Evolutionary conservation across 2,329 filamentous ascomycete species (phyloP), one percentile per base, ranked within the genome.

Genomic region (Curvularia eragrostidis): DNA sequence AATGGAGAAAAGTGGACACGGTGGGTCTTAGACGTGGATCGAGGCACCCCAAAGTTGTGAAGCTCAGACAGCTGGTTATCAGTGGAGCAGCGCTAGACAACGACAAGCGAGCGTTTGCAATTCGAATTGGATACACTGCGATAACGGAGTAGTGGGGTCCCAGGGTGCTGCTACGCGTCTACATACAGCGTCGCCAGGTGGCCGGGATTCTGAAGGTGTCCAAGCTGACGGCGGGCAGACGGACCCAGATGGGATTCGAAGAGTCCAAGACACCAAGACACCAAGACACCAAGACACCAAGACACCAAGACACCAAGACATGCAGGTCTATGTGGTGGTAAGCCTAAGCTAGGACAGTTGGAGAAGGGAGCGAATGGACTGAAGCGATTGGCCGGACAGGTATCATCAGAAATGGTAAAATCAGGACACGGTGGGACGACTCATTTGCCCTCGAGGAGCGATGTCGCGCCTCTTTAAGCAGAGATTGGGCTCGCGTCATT

Each of bases 11-110:
- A 44, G 54, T 57, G 54, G 54, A 53, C 51, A 39, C 15, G 30
- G 39, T 48, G 42, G 32, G 39, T 21, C 43, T 21, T 34, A 30
- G 56, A 42, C 46, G 59, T 53, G 59, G 59, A 56, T 61, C 59
- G 52, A 55, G 50, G 51, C 51, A 58, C 55, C 49, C 52, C 56
- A 56, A 56, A 58, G 44, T 44, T 50, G 46, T 46, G 52, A 56
- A 52, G 62, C 56, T 55, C 24, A 34, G 48, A 50, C 54, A 54
- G 38, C 26, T 56, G 57, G 54, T 56, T 65, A 65, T 65, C 60
- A 65, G 62, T 61, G 62, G 60, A 65, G 60, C 55, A 48, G 44
- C 50, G 47, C 62, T 56, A 65, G 47, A 0, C n/a, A 34, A 28
- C 19, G 34, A 36, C 24, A 56, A 50, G 48, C 28, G 49, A 58